A percentile compares a stretch with the other conserved stretches of the same genome.
These are phyloP conservation scores for Pseudogymnoascus sp. DNA, from an alignment of 2,329 filamentous ascomycete species.

Conservation along the genomic window DNA sequence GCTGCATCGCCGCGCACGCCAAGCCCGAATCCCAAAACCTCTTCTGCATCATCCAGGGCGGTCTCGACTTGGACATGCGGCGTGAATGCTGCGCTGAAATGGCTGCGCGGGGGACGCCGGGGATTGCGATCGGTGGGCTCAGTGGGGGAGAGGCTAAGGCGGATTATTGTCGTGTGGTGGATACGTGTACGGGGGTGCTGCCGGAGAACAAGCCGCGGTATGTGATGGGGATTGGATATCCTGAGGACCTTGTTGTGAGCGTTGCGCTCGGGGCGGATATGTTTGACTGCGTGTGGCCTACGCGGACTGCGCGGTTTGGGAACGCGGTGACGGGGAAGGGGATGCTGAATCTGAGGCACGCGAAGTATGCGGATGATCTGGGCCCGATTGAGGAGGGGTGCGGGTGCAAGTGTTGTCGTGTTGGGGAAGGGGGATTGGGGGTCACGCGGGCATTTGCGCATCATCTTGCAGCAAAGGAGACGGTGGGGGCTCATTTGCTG, in stretches of 20 bases:
- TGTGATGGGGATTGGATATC: slow-evolving; percentile 98
- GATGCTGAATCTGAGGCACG: slow-evolving; percentile 76
- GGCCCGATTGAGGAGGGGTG: slow-evolving; percentile 76
- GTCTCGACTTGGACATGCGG: slow-evolving; percentile 79
- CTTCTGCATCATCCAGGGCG: slow-evolving; percentile 98
- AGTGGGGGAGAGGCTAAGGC: slow-evolving; percentile 92
- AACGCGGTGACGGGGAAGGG: slow-evolving; percentile 81
- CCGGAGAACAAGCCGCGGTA: slow-evolving; percentile 93
- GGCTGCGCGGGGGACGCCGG: slow-evolving; percentile 83
- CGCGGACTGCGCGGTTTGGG: slow-evolving; percentile 88
- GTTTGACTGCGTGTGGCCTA: slow-evolving; percentile 99
- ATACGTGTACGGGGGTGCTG: slow-evolving; percentile 74
- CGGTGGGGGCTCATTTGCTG: slow-evolving; percentile 73
- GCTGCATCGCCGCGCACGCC: slow-evolving; percentile 85
- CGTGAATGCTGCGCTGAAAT: slow-evolving; percentile 78
- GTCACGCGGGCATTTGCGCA: slow-evolving; percentile 85
- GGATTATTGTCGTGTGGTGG: slow-evolving; percentile 85
- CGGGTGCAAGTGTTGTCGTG: slow-evolving; percentile 67
- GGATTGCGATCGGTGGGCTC: slow-evolving; percentile 91
- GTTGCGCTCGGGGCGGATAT: slow-evolving; percentile 94
- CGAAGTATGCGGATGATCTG: slow-evolving; percentile 71
- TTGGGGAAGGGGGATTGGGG: slow-evolving; percentile 61
- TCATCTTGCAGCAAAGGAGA: slow-evolving; percentile 90
- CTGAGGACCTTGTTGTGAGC: slow-evolving; percentile 89
- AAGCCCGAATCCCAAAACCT: slow-evolving; percentile 80